A percentile compares a stretch with the other conserved stretches of the same genome.
phyloP scores from a whole-genome alignment of 169 alveolate species.

The Babesia bigemina region DNA sequence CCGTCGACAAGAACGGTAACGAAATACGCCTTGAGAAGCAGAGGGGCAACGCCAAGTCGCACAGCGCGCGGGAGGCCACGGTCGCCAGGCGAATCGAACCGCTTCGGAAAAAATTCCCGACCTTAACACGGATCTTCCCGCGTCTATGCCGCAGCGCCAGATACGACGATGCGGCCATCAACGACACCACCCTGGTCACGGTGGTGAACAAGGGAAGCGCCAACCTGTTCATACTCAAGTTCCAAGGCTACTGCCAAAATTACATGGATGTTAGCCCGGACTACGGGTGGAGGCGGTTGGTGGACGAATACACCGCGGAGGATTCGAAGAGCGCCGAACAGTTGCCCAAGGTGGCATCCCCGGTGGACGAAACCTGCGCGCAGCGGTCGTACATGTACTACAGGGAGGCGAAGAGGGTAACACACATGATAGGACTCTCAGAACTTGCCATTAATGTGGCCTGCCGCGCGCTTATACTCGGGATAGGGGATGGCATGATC shows the following conservation, averaged over 20 bases:
- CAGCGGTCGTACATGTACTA: conserved; percentile 55
- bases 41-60: too few relatives aligned
- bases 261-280: conserved; percentile 67
- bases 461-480: conserved; percentile 57
- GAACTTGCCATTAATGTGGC: conserved; percentile 61
- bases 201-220: conserved; percentile 63
- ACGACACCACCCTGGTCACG: conserved; percentile 12
- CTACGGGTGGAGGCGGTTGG: conserved; percentile 67
- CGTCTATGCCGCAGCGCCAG: background rate
- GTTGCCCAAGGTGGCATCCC: background rate
- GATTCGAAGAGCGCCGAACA: background rate
- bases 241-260: conserved; percentile 38
- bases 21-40: too few relatives aligned
- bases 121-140: background rate
- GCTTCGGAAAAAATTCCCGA: background rate
- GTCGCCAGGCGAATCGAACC: background rate
- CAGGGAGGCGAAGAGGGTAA: conserved; percentile 51
- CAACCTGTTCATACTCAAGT: conserved; percentile 50
- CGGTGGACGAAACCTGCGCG: conserved; percentile 4
- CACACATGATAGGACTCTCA: conserved; percentile 31
- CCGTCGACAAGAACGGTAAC: background rate
- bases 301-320: conserved; percentile 30
- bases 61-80: background rate
- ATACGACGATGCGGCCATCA: background rate
- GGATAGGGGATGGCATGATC: conserved; percentile 48